phyloP scores from a whole-genome alignment of 306 rosid species.

The Quercus mongolica region DNA sequence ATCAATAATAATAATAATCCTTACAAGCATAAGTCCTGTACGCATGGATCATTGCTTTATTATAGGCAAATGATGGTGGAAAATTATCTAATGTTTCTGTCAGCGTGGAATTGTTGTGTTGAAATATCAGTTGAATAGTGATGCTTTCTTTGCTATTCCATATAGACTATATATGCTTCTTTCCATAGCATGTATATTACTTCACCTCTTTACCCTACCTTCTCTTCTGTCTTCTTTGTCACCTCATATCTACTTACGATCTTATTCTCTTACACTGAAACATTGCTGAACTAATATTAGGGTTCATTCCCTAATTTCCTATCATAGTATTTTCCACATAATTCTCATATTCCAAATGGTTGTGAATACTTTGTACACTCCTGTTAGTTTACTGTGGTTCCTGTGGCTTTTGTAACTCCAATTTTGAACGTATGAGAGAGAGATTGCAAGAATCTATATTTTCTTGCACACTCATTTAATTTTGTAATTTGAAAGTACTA shows the following conservation, averaged over 20 bases:
- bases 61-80: background rate
- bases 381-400: background rate
- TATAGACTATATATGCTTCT: background rate
- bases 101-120: background rate
- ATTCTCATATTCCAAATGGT: too few relatives aligned
- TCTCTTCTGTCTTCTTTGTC: too few relatives aligned
- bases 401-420: background rate
- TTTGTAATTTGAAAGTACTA: background rate
- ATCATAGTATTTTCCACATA: too few relatives aligned
- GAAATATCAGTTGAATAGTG: background rate
- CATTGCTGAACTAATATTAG: too few relatives aligned
- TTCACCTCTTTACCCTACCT: too few relatives aligned
- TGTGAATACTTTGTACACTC: background rate
- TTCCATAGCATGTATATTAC: too few relatives aligned
- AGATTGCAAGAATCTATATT: background rate
- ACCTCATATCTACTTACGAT: too few relatives aligned
- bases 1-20: too few relatives aligned
- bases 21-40: background rate
- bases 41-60: background rate
- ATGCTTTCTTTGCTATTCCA: background rate
- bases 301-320: too few relatives aligned
- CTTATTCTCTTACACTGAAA: too few relatives aligned
- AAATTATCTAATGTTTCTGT: background rate
- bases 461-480: slow-evolving; percentile 1
- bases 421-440: background rate